Percentiles rank a stretch among this genome's conserved stretches.
These are phyloP conservation scores for Ascochyta koolunga DNA, from an alignment of 2,329 filamentous ascomycete genomes.

Conservation along the genomic window DNA sequence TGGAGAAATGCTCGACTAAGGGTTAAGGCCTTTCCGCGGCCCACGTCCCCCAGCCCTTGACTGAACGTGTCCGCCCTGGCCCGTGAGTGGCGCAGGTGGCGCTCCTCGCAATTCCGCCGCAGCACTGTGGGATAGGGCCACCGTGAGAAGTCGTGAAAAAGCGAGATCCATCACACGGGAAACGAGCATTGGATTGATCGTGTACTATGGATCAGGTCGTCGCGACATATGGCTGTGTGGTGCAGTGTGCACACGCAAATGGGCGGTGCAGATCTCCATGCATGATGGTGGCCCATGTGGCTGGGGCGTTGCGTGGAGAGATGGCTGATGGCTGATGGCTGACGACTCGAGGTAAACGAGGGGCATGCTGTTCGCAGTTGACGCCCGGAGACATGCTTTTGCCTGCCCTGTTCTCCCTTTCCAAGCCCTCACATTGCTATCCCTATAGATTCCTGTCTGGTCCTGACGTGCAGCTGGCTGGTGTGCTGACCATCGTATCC, in stretches of 20 bases:
- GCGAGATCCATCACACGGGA: neutral
- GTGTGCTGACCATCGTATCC: slow-evolving; percentile 12
- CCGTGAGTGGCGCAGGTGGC: slow-evolving; percentile 7
- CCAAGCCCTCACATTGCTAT: neutral
- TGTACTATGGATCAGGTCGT: too few relatives aligned
- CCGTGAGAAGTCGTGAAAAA: neutral
- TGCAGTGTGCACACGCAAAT: neutral
- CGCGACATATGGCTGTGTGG: neutral
- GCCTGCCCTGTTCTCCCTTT: neutral
- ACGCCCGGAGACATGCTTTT: neutral
- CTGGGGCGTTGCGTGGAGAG: slow-evolving; percentile 1
- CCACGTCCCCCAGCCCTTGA: neutral
- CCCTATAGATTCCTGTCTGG: neutral
- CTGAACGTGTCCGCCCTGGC: slow-evolving; percentile 4
- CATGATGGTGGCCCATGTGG: neutral
- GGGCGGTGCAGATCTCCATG: slow-evolving; percentile 5
- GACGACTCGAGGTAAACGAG: neutral
- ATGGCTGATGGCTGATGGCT: neutral
- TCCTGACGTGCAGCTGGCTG: slow-evolving; percentile 2
- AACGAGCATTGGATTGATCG: neutral
- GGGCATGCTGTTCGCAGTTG: neutral
- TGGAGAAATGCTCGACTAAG: slow-evolving; percentile 4
- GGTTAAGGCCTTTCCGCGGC: slow-evolving; percentile 5
- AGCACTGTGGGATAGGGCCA: neutral
- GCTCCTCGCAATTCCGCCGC: neutral